phyloP scores from a whole-genome alignment of 2,329 filamentous ascomycete genomes.

The Orbilia javanica region DNA sequence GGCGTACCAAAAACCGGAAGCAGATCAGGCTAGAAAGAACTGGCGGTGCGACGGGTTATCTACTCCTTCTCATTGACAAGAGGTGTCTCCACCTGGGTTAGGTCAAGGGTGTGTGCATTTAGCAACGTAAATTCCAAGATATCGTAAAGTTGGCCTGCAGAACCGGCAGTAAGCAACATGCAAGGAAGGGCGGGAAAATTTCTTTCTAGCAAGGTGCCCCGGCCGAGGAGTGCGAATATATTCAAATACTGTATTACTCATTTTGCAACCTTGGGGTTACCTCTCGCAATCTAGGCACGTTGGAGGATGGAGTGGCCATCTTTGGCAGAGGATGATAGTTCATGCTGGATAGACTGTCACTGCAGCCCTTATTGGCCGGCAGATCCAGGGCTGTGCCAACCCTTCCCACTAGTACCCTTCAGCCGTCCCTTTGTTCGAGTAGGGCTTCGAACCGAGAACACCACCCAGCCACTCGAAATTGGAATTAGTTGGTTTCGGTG shows the following conservation, averaged over 20 bases:
- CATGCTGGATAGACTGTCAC: constrained; percentile 47
- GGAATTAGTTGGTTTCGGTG: constrained; percentile 37
- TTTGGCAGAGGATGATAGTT: constrained; percentile 37
- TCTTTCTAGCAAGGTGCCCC: constrained; percentile 52
- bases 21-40: constrained; percentile 41
- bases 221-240: constrained; percentile 49
- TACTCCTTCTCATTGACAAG: constrained; percentile 40
- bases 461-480: constrained; percentile 57
- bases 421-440: constrained; percentile 51
- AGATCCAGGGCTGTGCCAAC: constrained; percentile 54
- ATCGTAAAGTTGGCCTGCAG: constrained; percentile 46
- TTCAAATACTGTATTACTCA: constrained; percentile 58
- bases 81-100: constrained; percentile 38
- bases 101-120: constrained; percentile 48
- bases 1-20: constrained; percentile 48
- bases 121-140: constrained; percentile 48
- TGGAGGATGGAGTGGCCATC: constrained; percentile 50
- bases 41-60: constrained; percentile 58
- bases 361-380: constrained; percentile 56
- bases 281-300: constrained; percentile 48
- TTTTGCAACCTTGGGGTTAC: constrained; percentile 56
- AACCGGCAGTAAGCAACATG: constrained; percentile 55
- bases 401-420: constrained; percentile 48
- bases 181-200: constrained; percentile 58
- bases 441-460: constrained; percentile 45